Base-by-base conservation (phyloP, 1,139 yeast genomes). In the Arxiozyma heterogenica region DNA sequence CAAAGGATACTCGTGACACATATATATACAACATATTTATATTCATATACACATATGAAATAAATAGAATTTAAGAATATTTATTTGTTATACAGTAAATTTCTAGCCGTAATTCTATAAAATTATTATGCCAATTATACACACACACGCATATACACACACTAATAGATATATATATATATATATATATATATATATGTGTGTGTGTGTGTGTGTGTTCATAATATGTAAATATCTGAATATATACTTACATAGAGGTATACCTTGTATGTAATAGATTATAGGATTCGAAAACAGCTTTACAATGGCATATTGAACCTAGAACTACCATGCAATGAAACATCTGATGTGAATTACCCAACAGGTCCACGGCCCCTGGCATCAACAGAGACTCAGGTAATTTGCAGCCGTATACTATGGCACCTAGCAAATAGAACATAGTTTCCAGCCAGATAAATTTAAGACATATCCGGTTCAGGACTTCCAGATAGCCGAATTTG, bases 341-440 rank as follows among this genome's bases (percentile, higher is more conserved):
- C 17, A 90, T 80, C 67, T 91, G 97, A 67, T 90, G 97, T 5
- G 95, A 85, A 61, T 85, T 85, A 9, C 96, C 96, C 64, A 81
- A 73, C 22, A 81, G 65, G 63, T 90, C 96, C 62, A 81, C 86
- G 44, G 58, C 72, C 0, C 87, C 82, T n/a, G 94, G 94, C 6
- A 72, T 69, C 54, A 77, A 75, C 49, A 88, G 71, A 3, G 49
- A 30, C 65, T 91, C 97, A 0, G 97, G 97, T 23, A 88, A 68
- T 58, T 96, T 74, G 51, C 77, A 73, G 0, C 96, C 96, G 66
- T 90, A 90, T 46, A 90, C 69, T 0, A 77, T 72, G 0, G 97
- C 96, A 1, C 97, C 97, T 0, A 73, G 60, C 15, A 88, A 83
- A 68, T 90, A 90, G 55, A 85, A 79, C 1, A 78, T 64, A 0